phyloP scores from a whole-genome alignment of 1,139 yeast genomes.

The Petasospora fabianii region DNA sequence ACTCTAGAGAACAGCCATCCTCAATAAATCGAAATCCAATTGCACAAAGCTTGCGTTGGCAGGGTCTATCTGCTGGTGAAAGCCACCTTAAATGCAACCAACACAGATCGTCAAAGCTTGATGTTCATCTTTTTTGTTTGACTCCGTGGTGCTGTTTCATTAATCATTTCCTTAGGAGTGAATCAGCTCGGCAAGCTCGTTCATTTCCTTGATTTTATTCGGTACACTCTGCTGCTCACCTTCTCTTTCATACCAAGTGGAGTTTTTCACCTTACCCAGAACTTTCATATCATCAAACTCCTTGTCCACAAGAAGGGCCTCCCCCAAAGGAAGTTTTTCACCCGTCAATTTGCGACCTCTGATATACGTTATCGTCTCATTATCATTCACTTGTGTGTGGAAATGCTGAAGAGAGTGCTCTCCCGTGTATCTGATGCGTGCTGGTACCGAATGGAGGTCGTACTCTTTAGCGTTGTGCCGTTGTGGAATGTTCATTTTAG shows the following conservation, averaged over 20 bases:
- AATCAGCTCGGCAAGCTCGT: conserved; percentile 19
- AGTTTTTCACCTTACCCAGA: conserved; percentile 14
- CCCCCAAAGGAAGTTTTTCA: conserved; percentile 11
- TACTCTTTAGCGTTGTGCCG: conserved; percentile 4
- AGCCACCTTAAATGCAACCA: too few species aligned
- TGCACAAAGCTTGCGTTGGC: too few species aligned
- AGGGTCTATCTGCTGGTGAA: too few species aligned
- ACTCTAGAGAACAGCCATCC: too few species aligned
- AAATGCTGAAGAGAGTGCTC: conserved; percentile 17
- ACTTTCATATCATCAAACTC: conserved; percentile 23
- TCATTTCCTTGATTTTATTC: conserved; percentile 20
- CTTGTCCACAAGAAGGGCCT: conserved; percentile 14
- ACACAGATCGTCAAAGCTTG: too few species aligned
- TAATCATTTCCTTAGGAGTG: conserved; percentile 8
- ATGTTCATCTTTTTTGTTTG: too few species aligned
- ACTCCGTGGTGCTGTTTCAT: too few species aligned
- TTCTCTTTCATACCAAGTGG: conserved; percentile 32
- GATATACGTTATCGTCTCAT: conserved; percentile 15
- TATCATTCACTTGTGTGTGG: conserved; percentile 7
- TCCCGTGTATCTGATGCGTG: conserved; percentile 16
- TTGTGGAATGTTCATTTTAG: too few species aligned
- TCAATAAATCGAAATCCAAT: too few species aligned
- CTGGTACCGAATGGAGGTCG: conserved; percentile 16
- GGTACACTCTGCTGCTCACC: conserved; percentile 17
- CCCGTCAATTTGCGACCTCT: conserved; percentile 27